Base-by-base conservation (phyloP, 208 protist genomes). In the Leishmania arabica region DNA sequence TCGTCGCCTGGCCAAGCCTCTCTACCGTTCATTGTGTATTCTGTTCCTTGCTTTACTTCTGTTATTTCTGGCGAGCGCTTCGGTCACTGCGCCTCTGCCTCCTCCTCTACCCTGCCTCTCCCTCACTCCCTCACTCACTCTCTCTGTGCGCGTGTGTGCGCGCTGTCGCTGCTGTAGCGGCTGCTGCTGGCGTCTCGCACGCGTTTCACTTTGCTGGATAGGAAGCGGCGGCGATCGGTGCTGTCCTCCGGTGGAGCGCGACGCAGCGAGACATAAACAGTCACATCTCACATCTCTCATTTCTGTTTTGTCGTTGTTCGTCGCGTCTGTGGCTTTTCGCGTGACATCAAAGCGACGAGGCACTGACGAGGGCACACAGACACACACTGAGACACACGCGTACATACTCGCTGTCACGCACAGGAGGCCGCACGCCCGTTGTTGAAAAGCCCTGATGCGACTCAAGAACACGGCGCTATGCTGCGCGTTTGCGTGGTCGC, bases 401-500 rank as follows among this genome's bases (percentile, higher is more conserved):
- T 2, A 75, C n/a, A 75, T 8, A 53, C 24, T 27, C 40, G 40
- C 70, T 54, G 8, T 6, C 49, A 75, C 62, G 62, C 62, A 68
- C 62, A n/a, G 62, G 34, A 1, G 62, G 31, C 13, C 45, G 15
- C 69, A 7, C 21, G 6, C 47, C 31, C 51, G 13, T 27, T 58
- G 5, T 21, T 11, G n/a, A 60, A 75, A 27, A 19, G n/a, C 62
- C 31, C 72, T 34, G 15, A 96, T 96, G 93, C 80, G 89, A 17
- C 84, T 96, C 54, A 96, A 96, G 87, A 85, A 72, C 65, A 83
- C 82, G 62, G 75, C 83, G 17, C 60, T 89, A 53, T 94, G 90
- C 84, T 91, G 90, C 74, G 91, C 92, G 19, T 97, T 97, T 75
- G 89, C 87, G 51, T 97, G 94, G 94, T 91, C 90, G 47, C 94